Base-by-base conservation (phyloP, 345 rosid species). In the Raphanus sativus region DNA sequence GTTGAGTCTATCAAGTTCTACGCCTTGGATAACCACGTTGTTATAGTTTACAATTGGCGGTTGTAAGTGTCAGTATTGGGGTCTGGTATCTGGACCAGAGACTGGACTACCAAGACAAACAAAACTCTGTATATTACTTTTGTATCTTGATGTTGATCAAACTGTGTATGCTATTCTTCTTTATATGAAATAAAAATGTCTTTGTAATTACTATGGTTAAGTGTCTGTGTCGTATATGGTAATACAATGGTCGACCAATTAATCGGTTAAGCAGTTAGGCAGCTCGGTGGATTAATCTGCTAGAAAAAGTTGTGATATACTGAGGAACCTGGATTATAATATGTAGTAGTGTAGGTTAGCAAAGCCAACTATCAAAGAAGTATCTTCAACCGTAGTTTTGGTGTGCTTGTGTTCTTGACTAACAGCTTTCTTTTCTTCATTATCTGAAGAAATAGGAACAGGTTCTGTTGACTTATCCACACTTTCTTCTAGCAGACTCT, bases 41-140 rank as follows among this genome's bases (percentile, higher is more conserved):
- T 66, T 66, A 12, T 71, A 77, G 77, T 16, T 21, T 54, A 25
- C 52, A 40, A 2, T 70, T 38, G 61, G 62, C 16, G 12, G 66
- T 65, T 77, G 61, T 4, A 67, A 70, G 50, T 64, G 34, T 77
- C 8, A 21, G 4, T 62, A 2, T 38, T 61, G 70, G 33, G 70
- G 45, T 55, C 7, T 70, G 58, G 45, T 62, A 15, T 38, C 15
- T 0, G 62, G 21, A 76, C 54, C 52, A 76, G 68, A 59, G 54
- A 33, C 12, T 16, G 38, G 6, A 15, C 55, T 61, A 69, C 75
- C 48, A 62, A 65, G 50, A 66, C 67, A 17, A 15, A 55, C 71
- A 40, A 70, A 40, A 54, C 75, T 40, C 17, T 77, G 71, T 71
- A 55, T 77, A 77, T 17, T 77, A 40, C 71, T 64, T 55, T 29